Base-by-base conservation (phyloP, 176 grass and related monocot genomes). In the Rhynchospora breviuscula region DNA sequence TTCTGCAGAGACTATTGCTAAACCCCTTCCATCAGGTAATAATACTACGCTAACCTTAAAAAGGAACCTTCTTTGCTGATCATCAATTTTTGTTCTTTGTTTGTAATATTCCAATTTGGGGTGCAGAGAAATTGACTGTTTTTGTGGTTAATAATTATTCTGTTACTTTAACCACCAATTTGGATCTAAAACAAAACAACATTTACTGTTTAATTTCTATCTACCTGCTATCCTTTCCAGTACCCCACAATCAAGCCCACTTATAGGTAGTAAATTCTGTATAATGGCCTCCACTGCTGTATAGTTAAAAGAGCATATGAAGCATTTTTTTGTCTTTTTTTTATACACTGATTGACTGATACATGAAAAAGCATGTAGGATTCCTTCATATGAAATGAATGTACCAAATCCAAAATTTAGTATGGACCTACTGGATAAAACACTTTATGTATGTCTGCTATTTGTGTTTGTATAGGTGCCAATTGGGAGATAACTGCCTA, bases 401-500 rank as follows among this genome's bases (percentile, higher is more conserved):
- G 49, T 52, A 52, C 7, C 6, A 12, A 59, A 84, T 51, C 58
- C 17, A 67, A 72, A 54, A 7, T 49, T n/a, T 67, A n/a, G 17
- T 10, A 47, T 62, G 46, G 70, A 74, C 45, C 69, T 11, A 22
- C 13, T 81, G 78, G 57, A 63, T 61, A 14, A 44, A 64, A 33
- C 33, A 52, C 25, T 67, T 82, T 23, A 31, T 54, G 26, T 22
- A 67, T 22, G 19, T 66, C 4, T 53, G 45, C 44, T 65, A 52
- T 82, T 53, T 80, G 9, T 54, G 48, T 53, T 84, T 13, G 88
- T 69, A 63, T 87, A 98, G 89, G 89, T 90, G 87, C 87, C 76
- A 89, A 84, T 79, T 98, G 96, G 95, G 96, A 98, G 89, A 83
- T 95, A 85, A 81, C 91, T 8, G 86, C 88, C 31, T 95, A 98